Percentiles rank a stretch among this genome's conserved stretches.
Evolutionary conservation across 345 rosid genomes (phyloP).

Genomic region (Salix caprea): DNA sequence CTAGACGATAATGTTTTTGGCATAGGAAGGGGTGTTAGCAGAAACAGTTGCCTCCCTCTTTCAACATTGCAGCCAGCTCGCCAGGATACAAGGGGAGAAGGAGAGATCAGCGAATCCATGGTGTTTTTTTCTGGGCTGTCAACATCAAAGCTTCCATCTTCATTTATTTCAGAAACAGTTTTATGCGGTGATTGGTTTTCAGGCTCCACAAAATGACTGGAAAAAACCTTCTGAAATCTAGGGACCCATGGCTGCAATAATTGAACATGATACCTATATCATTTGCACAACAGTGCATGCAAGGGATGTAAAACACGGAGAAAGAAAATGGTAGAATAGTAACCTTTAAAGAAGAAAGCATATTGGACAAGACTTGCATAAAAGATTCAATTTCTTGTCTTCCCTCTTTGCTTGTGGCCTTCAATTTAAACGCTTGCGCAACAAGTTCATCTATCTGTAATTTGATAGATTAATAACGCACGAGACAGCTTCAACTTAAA

Average conservation of each 20-base stretch:
- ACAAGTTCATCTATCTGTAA: conserved; percentile 81
- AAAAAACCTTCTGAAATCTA: conserved; percentile 46
- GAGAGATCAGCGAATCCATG: conserved; percentile 61
- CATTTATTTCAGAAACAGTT: conserved; percentile 20
- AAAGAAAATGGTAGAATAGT: not conserved
- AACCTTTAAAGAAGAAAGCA: conserved; percentile 71
- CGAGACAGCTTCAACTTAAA: not conserved
- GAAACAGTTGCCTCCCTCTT: conserved; percentile 68
- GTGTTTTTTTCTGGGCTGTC: conserved; percentile 59
- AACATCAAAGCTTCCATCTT: conserved; percentile 35
- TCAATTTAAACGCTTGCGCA: conserved; percentile 53
- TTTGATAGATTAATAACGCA: not conserved
- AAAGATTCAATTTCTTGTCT: conserved; percentile 58
- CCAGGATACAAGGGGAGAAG: conserved; percentile 92
- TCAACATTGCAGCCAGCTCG: conserved; percentile 55
- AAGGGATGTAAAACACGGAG: not conserved
- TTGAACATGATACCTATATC: conserved; percentile 3
- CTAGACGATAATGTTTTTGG: conserved; percentile 51
- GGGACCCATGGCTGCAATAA: conserved; percentile 80
- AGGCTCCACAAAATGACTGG: conserved; percentile 16
- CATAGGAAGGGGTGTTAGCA: conserved; percentile 77
- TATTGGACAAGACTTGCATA: conserved; percentile 44
- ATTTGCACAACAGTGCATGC: not conserved
- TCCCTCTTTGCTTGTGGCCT: conserved; percentile 41
- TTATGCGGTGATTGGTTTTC: conserved; percentile 24